Conservation (phyloP, 441 rosid species). For the Breynia disticha region DNA sequence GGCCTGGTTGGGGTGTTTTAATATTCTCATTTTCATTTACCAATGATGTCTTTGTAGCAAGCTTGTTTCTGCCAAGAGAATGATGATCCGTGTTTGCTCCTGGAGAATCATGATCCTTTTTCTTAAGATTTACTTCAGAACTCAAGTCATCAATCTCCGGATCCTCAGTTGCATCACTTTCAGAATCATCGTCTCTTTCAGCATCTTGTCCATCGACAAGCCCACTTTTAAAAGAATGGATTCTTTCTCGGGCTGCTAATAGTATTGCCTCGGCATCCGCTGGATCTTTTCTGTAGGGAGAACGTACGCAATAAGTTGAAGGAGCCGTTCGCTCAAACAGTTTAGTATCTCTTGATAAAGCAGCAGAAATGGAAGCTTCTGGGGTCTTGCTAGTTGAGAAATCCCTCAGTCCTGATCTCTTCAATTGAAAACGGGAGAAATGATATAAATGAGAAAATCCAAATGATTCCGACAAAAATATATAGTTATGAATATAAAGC, state of each 20-base stretch:
- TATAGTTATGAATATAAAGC: too few relatives aligned
- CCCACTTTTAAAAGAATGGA: constrained; percentile 79
- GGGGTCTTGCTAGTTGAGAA: constrained; percentile 98
- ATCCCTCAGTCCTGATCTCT: constrained; percentile 99
- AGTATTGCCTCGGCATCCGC: constrained; percentile 91
- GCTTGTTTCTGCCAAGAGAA: constrained; percentile 25
- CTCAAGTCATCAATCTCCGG: constrained; percentile 87
- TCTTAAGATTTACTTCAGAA: constrained; percentile 36
- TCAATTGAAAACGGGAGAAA: constrained; percentile 7
- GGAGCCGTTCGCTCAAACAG: constrained; percentile 99
- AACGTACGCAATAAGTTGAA: constrained; percentile 91
- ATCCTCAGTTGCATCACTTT: constrained; percentile 78
- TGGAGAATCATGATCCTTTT: constrained; percentile 27
- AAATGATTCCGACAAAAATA: too few relatives aligned
- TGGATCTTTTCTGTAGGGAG: constrained; percentile 92
- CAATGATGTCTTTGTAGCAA: too few relatives aligned
- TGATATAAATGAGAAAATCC: constrained; percentile 12
- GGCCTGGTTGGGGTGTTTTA: too few relatives aligned
- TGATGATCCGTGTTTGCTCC: constrained; percentile 21
- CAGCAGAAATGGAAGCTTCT: constrained; percentile 99
- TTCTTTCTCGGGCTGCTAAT: constrained; percentile 83
- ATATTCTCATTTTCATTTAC: too few relatives aligned
- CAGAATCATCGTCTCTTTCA: constrained; percentile 93
- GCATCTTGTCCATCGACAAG: constrained; percentile 76
- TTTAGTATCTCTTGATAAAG: constrained; percentile 94